phyloP scores from a whole-genome alignment of 148 eudicot species.

The Salicornia ramosissima region DNA sequence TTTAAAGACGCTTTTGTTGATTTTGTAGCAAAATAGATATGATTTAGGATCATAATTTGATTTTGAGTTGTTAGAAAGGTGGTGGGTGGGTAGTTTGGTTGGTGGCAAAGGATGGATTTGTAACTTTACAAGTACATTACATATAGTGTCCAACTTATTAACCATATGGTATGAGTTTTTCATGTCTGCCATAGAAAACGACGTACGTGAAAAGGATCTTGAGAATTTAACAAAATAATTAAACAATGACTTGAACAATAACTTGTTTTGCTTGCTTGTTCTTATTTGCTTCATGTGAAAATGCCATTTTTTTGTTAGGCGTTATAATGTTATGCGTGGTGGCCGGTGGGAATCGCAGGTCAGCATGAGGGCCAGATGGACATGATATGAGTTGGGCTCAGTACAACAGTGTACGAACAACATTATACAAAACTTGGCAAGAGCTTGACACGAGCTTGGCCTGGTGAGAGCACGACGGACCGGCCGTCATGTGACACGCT shows the following conservation, averaged over 20 bases:
- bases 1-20: neutral
- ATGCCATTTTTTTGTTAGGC: no score
- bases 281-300: neutral
- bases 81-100: neutral
- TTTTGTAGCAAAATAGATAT: neutral
- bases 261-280: conserved; percentile 13
- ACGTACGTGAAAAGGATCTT: conserved; percentile 12
- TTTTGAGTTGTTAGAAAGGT: neutral
- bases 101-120: neutral
- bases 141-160: neutral
- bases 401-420: no score
- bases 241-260: neutral
- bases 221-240: conserved; percentile 8
- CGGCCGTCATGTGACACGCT: no score
- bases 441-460: no score
- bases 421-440: no score
- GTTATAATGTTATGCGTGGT: no score
- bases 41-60: neutral
- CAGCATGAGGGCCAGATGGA: no score
- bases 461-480: no score
- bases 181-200: conserved; percentile 13
- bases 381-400: no score
- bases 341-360: no score
- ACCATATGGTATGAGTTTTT: neutral
- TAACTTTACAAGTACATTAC: neutral